phyloP scores from a whole-genome alignment of 495 filamentous ascomycete genomes.

The Neurospora sp. region DNA sequence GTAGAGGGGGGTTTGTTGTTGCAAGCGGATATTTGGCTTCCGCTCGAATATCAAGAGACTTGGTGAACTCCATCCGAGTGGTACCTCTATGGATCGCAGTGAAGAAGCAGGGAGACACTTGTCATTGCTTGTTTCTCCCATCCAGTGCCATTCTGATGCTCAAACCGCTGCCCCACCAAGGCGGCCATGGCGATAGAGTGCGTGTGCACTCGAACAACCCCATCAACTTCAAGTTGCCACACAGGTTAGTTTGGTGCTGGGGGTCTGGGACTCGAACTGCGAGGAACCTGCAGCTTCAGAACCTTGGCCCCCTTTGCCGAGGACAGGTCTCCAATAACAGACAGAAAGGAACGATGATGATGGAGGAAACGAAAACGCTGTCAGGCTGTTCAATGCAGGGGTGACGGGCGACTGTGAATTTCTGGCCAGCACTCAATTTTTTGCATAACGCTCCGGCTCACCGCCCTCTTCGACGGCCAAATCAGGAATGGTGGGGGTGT shows the following conservation, averaged over 20 bases:
- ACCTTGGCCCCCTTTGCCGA: not conserved
- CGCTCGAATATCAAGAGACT: no score
- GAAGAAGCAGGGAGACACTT: not conserved
- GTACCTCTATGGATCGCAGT: not conserved
- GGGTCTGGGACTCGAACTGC: not conserved
- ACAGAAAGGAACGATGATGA: not conserved
- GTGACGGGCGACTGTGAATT: not conserved
- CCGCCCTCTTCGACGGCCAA: slow-evolving; percentile 14
- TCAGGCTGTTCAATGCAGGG: not conserved
- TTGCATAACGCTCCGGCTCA: slow-evolving; percentile 13
- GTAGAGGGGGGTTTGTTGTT: not conserved
- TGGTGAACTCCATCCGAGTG: not conserved
- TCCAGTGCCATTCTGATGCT: not conserved
- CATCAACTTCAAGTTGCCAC: not conserved
- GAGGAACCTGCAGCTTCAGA: not conserved
- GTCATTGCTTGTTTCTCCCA: not conserved
- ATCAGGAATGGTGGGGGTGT: slow-evolving; percentile 8
- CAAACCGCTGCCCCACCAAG: not conserved
- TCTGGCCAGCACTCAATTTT: slow-evolving; percentile 6
- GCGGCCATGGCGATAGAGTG: not conserved
- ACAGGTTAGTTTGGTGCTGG: not conserved
- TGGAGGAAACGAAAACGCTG: not conserved
- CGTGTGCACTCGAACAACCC: not conserved
- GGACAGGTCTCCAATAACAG: not conserved
- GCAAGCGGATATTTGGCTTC: no score